Conservation (phyloP, 164 flowering plant species). For the Vitis cinerea region DNA sequence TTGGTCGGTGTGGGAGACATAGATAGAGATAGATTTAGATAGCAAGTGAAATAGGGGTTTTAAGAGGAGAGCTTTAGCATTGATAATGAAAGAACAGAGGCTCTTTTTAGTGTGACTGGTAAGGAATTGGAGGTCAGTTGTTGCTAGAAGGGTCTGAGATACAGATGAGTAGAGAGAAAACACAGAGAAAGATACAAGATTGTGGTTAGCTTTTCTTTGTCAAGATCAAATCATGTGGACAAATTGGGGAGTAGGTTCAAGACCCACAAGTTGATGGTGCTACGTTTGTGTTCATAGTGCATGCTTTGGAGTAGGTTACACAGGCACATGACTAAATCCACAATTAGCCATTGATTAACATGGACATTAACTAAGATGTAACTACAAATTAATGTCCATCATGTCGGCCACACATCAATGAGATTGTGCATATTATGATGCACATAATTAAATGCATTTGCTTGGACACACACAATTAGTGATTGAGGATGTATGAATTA, state of each 20-base stretch:
- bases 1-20: slow-evolving; percentile 10
- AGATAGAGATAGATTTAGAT: slow-evolving; percentile 8
- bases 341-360: not conserved
- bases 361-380: not conserved
- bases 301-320: slow-evolving; percentile 24
- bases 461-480: not conserved
- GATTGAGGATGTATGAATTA: not conserved
- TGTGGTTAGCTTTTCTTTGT: slow-evolving; percentile 40
- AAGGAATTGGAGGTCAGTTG: slow-evolving; percentile 14
- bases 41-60: slow-evolving; percentile 7
- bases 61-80: slow-evolving; percentile 3
- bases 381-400: not conserved
- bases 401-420: not conserved
- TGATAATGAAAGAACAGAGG: slow-evolving; percentile 7
- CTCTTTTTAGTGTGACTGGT: slow-evolving; percentile 10
- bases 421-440: not conserved
- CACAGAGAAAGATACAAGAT: slow-evolving; percentile 48
- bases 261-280: slow-evolving; percentile 25
- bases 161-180: slow-evolving; percentile 30
- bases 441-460: not conserved
- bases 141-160: slow-evolving; percentile 29
- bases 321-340: not conserved
- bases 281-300: slow-evolving; percentile 3
- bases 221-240: slow-evolving; percentile 32
- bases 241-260: slow-evolving; percentile 23